Conservation (phyloP, 2,329 filamentous ascomycete genomes). For the Hansfordia pulvinata region DNA sequence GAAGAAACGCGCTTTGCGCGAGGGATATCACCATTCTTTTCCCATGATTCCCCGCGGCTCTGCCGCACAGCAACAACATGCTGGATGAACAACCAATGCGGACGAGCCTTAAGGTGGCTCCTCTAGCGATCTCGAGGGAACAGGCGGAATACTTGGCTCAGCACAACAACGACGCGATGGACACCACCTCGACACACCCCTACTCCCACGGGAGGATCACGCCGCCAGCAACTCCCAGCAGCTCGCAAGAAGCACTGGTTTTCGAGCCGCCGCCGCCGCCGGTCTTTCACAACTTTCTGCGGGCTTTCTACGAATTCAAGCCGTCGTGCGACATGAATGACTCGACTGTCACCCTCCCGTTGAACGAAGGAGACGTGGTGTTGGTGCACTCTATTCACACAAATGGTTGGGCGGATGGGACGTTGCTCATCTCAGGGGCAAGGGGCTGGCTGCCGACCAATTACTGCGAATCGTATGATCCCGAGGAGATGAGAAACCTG, state of each 20-base stretch:
- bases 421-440: slow-evolving; percentile 69
- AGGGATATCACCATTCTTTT: too few relatives aligned
- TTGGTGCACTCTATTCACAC: slow-evolving; percentile 93
- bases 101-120: slow-evolving; percentile 48
- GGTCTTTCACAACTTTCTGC: slow-evolving; percentile 85
- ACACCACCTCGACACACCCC: not conserved
- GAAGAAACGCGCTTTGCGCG: too few relatives aligned
- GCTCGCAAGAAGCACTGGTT: slow-evolving; percentile 32
- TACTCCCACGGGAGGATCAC: not conserved
- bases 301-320: slow-evolving; percentile 87
- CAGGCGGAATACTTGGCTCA: too few relatives aligned
- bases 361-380: slow-evolving; percentile 85
- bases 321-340: slow-evolving; percentile 66
- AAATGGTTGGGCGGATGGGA: slow-evolving; percentile 97
- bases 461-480: slow-evolving; percentile 92
- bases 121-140: slow-evolving; percentile 38
- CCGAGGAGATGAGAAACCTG: slow-evolving; percentile 71
- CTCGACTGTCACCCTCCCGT: slow-evolving; percentile 73
- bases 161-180: not conserved
- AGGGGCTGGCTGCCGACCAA: slow-evolving; percentile 96
- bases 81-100: slow-evolving; percentile 32
- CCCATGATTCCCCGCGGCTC: too few relatives aligned
- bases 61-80: too few relatives aligned
- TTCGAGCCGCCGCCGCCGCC: slow-evolving; percentile 33
- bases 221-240: slow-evolving; percentile 1